Base-by-base conservation (phyloP, 148 eudicot genomes). In the Amaranthus hypochondriacus region DNA sequence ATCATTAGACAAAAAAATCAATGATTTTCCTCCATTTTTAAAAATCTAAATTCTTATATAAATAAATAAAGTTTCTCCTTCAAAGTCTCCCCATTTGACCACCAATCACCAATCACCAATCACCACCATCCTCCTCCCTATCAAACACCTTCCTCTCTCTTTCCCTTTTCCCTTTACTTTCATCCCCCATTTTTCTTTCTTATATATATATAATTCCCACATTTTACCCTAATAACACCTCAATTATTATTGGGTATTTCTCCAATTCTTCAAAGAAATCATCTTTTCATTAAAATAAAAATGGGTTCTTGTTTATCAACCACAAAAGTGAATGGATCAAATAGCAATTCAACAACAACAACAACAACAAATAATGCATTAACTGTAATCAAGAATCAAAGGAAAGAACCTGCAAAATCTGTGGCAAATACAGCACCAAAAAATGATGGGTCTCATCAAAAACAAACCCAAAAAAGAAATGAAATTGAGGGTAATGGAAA, bases 251-350 rank as follows among this genome's bases (percentile, higher is more conserved):
- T 47, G 52, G 52, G 39, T 48, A 11, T 44, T 63, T 13, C 18
- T 13, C 55, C 69, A 49, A 48, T 66, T 48, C 5, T 3, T 54
- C 5, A 10, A 47, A 21, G 2, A 46, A 62, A 73, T 44, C n/a
- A 15, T 64, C 13, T 18, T 53, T 9, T 15, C 3, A 44, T 11
- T 1, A 18, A 64, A 52, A 47, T 52, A 50, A 75, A 54, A 21
- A 91, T 91, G 97, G 97, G 97, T 69, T 70, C 74, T 65, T 91
- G 94, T 81, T 84, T 89, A 6, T 91, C 97, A 0, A 78, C 81
- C 70, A 73, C 75, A 51, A 87, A 84, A 73, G 84, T 87, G 3
- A 79, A 76, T 69, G 90, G 97, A 48, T 81, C 93, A 59, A 86
- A 83, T 76, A 87, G 89, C 86, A 89, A 71, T 64, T 73, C 73